Percentiles rank a stretch among this genome's conserved stretches.
Conservation (phyloP, 73 alveolate genomes). For the Symbiodinium pilosum region DNA sequence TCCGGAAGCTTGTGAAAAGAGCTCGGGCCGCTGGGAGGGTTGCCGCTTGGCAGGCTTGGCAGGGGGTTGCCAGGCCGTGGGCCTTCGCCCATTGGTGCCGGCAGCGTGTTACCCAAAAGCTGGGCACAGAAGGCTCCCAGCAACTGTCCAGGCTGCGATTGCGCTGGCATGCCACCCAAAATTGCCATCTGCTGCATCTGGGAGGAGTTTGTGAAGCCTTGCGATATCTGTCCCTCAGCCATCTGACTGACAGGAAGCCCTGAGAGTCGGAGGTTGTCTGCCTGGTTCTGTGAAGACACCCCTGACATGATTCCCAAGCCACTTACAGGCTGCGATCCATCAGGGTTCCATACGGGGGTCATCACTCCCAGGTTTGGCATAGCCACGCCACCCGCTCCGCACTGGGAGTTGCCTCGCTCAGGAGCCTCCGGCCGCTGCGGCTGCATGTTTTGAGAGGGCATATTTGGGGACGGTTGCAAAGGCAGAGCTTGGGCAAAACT, state of each 20-base stretch:
- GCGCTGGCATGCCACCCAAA: slow-evolving; percentile 10
- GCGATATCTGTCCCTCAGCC: not conserved
- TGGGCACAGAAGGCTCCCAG: not conserved
- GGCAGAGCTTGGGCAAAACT: slow-evolving; percentile 5
- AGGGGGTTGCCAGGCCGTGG: not conserved
- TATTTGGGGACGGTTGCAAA: not conserved
- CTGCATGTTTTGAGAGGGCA: not conserved
- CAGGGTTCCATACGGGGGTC: slow-evolving; percentile 24
- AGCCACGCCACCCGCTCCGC: not conserved
- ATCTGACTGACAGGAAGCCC: slow-evolving; percentile 3
- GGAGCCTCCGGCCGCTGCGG: not conserved
- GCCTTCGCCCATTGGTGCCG: slow-evolving; percentile 6
- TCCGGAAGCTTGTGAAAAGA: not conserved
- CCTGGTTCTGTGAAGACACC: not conserved
- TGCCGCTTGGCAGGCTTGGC: not conserved
- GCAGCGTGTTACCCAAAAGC: not conserved
- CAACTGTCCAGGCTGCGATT: slow-evolving; percentile 20
- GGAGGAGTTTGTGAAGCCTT: slow-evolving; percentile 3
- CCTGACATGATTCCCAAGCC: slow-evolving; percentile 9
- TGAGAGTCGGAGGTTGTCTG: slow-evolving; percentile 2
- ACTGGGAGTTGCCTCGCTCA: slow-evolving; percentile 2
- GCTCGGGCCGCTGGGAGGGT: not conserved
- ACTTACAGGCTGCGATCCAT: not conserved
- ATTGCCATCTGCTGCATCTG: slow-evolving; percentile 22
- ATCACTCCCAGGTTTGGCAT: not conserved